phyloP scores from a whole-genome alignment of 768 basidiomycete species.

The Xerocomus potaroensis region DNA sequence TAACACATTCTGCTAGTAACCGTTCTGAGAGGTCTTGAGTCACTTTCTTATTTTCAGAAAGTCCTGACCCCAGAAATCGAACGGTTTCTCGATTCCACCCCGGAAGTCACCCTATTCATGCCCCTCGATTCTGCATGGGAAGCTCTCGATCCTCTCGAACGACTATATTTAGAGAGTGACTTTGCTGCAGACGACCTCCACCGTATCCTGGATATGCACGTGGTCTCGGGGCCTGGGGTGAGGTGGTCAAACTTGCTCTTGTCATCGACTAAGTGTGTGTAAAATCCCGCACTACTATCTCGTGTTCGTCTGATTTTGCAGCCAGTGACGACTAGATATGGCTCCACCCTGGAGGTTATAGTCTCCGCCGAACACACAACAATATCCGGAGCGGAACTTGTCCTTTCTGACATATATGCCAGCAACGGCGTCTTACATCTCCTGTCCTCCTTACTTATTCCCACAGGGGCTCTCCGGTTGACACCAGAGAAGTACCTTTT shows the following conservation, averaged over 20 bases:
- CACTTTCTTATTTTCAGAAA: slow-evolving; percentile 69
- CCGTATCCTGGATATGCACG: slow-evolving; percentile 76
- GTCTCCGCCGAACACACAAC: slow-evolving; percentile 50
- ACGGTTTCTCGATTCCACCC: slow-evolving; percentile 55
- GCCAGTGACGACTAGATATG: slow-evolving; percentile 68
- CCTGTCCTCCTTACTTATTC: slow-evolving; percentile 77
- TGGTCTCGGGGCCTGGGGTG: slow-evolving; percentile 56
- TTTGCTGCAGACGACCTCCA: slow-evolving; percentile 78
- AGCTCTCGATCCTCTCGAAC: slow-evolving; percentile 70
- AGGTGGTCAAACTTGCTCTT: slow-evolving; percentile 64
- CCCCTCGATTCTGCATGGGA: slow-evolving; percentile 85
- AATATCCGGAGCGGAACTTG: slow-evolving; percentile 55
- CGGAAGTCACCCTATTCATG: slow-evolving; percentile 83
- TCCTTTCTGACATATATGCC: slow-evolving; percentile 83
- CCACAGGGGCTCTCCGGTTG: slow-evolving; percentile 66
- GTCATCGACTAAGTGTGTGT: slow-evolving; percentile 51
- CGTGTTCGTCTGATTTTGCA: slow-evolving; percentile 12
- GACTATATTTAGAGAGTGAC: slow-evolving; percentile 82
- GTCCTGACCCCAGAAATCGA: slow-evolving; percentile 62
- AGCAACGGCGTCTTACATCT: slow-evolving; percentile 95
- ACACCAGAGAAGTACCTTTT: slow-evolving; percentile 96
- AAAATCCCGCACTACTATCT: background rate
- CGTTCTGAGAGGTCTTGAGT: slow-evolving; percentile 53
- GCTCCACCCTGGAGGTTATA: slow-evolving; percentile 57
- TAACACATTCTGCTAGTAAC: slow-evolving; percentile 41